phyloP scores from a whole-genome alignment of 768 basidiomycete genomes.

The Termitomyces eurrhizus region DNA sequence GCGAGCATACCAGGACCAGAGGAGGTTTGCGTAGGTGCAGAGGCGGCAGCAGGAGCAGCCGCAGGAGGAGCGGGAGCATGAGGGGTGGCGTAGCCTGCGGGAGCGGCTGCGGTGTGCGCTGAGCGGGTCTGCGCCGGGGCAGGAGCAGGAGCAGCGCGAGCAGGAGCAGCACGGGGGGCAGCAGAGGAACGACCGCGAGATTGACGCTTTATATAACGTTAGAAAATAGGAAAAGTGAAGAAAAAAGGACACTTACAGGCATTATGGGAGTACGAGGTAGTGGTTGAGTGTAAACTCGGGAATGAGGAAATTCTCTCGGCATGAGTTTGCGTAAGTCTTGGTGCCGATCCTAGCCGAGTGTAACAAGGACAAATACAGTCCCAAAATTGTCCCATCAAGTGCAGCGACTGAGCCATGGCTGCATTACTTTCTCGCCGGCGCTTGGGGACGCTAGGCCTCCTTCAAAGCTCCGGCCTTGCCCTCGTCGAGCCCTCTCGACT shows the following conservation, averaged over 20 bases:
- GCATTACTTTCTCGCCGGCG: conserved; percentile 15
- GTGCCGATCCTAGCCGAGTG: not conserved
- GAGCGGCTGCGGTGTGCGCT: conserved; percentile 49
- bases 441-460: conserved; percentile 12
- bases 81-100: conserved; percentile 41
- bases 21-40: conserved; percentile 38
- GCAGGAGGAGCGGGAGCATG: conserved; percentile 36
- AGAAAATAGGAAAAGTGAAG: conserved; percentile 2
- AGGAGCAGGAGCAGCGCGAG: conserved; percentile 34
- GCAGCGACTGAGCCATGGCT: conserved; percentile 13
- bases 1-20: conserved; percentile 67
- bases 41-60: conserved; percentile 38
- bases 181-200: conserved; percentile 72
- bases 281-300: conserved; percentile 25
- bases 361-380: conserved; percentile 1
- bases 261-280: conserved; percentile 26
- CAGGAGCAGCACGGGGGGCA: conserved; percentile 43
- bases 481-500: conserved; percentile 9
- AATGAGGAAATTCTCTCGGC: conserved; percentile 18
- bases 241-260: conserved; percentile 31
- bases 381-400: conserved; percentile 7
- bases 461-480: conserved; percentile 6
- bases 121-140: conserved; percentile 43
- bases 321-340: conserved; percentile 1
- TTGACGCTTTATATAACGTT: conserved; percentile 48